Base-by-base conservation (phyloP, 1,284 basidiomycete genomes). In the Cystobasidium slooffiae region DNA sequence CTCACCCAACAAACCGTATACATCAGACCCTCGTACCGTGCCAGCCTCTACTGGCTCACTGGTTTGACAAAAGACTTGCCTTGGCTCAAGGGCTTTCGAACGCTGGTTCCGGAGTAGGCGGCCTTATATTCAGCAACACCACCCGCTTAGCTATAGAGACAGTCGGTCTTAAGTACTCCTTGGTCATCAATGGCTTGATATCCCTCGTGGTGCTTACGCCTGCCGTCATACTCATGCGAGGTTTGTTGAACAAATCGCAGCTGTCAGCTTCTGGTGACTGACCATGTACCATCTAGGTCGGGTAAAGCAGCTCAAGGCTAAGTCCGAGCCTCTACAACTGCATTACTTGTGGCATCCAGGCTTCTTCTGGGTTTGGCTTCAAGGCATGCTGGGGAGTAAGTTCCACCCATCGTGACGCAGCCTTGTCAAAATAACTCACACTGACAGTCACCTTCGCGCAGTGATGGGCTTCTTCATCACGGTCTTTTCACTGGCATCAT, bases 401-500 rank as follows among this genome's bases (percentile, higher is more conserved):
- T 47, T 6, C 64, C 4, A 6, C 16, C 18, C 24, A 46, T 16
- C 3, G 24, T 58, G 18, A 58, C 5, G 56, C 24, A 43, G 8
- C 43, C 22, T 24, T 31, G 8, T 22, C 16, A 6, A n/a, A 20
- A 22, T 14, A 5, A 14, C 0, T 51, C 31, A 31, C 31, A 18
- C 63, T 66, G 16, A 66, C 18, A 22, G 24, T 53, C n/a, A 3
- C 1, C 24, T 55, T 31, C 31, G 5, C 51, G 70, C 74, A 65
- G 77, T 81, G 78, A 80, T 84, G 75, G 82, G 81, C 39, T 84
- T 84, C 80, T 83, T 84, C 72, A 82, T 85, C 47, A 80, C 83
- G n/a, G 79, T 85, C 63, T 84, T 83, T 77, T 82, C 84, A 10
- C 79, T 85, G 63, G 82, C 84, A 0, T 83, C 84, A 7, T 85